Conservation (phyloP, 2,329 filamentous ascomycete species). For the Huntiella bhutanensis region DNA sequence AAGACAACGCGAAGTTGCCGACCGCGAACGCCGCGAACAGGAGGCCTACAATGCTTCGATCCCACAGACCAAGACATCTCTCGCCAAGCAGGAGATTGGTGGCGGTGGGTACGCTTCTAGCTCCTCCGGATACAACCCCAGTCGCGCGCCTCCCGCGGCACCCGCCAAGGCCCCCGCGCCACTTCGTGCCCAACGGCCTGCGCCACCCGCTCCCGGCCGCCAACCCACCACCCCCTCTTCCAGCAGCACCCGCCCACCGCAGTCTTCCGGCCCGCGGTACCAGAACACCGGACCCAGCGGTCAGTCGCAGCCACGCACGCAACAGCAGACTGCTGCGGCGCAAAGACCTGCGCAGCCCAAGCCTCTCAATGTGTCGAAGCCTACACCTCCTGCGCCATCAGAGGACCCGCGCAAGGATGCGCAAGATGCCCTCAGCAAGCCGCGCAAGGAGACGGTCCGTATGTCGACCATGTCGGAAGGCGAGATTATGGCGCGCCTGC, state of each 20-base stretch:
- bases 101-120: conserved; percentile 27
- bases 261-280: conserved; percentile 35
- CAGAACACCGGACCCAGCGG: conserved; percentile 20
- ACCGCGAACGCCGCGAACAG: conserved; percentile 53
- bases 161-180: conserved; percentile 41
- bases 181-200: conserved; percentile 53
- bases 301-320: conserved; percentile 3
- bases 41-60: conserved; percentile 82
- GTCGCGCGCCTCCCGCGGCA: conserved; percentile 64
- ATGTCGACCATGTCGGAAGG: conserved; percentile 98
- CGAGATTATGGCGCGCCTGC: conserved; percentile 91
- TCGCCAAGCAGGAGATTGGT: conserved; percentile 81
- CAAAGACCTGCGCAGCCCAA: conserved; percentile 49
- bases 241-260: conserved; percentile 4
- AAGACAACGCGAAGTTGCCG: conserved; percentile 37
- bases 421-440: conserved; percentile 74
- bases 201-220: conserved; percentile 45
- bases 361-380: conserved; percentile 61
- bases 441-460: conserved; percentile 76
- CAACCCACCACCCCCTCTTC: conserved; percentile 2
- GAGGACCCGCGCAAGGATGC: conserved; percentile 66
- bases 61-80: conserved; percentile 58
- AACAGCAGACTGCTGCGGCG: conserved; percentile 25
- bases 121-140: conserved; percentile 57
- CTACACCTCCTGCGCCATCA: conserved; percentile 26